Conservation (phyloP, 139 green algal species). For the Chlorella ohadii region DNA sequence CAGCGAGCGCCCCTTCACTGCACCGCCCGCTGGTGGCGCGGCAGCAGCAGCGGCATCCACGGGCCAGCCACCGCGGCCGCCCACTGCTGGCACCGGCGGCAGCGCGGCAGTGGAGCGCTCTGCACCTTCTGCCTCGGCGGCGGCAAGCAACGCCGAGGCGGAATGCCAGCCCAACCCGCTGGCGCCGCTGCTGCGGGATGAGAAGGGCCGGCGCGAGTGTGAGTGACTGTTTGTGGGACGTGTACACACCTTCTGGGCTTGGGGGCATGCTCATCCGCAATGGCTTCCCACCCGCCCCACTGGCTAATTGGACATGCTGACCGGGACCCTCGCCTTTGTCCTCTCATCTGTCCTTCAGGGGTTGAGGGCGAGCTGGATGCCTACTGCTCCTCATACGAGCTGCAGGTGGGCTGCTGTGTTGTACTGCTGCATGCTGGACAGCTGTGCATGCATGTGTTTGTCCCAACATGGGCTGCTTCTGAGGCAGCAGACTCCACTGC, state of each 20-base stretch:
- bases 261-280: no score
- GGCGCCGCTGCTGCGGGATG: conserved; percentile 75
- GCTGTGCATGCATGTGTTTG: not conserved
- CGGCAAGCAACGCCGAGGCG: not conserved
- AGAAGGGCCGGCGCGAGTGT: conserved; percentile 71
- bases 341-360: conserved; percentile 2
- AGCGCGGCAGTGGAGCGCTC: not conserved
- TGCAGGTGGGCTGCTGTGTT: conserved; percentile 48
- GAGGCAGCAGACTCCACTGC: no score
- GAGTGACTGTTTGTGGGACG: no score
- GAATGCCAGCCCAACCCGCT: conserved; percentile 76
- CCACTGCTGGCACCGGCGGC: not conserved
- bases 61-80: not conserved
- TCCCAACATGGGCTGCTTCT: no score
- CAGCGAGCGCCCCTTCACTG: conserved; percentile 21
- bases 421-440: not conserved
- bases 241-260: no score
- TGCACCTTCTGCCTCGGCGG: not conserved
- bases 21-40: not conserved
- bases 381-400: conserved; percentile 57
- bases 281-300: no score
- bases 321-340: no score
- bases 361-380: conserved; percentile 83
- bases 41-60: no score
- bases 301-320: no score